Conservation (phyloP, 176 grass and related monocot species). For the Sorghum bicolor region Sorghum_bicolor_NCBIv3 NC_012878.2:5994501-5995000, state of each 20-base stretch:
- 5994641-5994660: not conserved
- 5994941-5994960: not conserved
- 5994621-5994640: not conserved
- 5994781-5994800: constrained; percentile 49
- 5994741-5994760: constrained; percentile 46
- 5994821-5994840: constrained; percentile 75
- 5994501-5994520: constrained; percentile 73
- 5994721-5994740: constrained; percentile 59
- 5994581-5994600: not conserved
- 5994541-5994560: constrained; percentile 52
- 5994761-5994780: constrained; percentile 65
- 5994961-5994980: constrained; percentile 51
- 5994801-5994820: constrained; percentile 63
- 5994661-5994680: not conserved
- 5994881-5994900: constrained; percentile 29
- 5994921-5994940: not conserved
- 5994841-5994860: constrained; percentile 53
- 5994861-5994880: constrained; percentile 76
- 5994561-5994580: constrained; percentile 68
- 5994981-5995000: constrained; percentile 48
- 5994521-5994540: constrained; percentile 29
- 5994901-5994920: constrained; percentile 13
- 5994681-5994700: constrained; percentile 52
- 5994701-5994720: constrained; percentile 38
- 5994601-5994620: not conserved